Conservation (phyloP, 2,329 filamentous ascomycete genomes). For the Ophiocordyceps sinensis region DNA sequence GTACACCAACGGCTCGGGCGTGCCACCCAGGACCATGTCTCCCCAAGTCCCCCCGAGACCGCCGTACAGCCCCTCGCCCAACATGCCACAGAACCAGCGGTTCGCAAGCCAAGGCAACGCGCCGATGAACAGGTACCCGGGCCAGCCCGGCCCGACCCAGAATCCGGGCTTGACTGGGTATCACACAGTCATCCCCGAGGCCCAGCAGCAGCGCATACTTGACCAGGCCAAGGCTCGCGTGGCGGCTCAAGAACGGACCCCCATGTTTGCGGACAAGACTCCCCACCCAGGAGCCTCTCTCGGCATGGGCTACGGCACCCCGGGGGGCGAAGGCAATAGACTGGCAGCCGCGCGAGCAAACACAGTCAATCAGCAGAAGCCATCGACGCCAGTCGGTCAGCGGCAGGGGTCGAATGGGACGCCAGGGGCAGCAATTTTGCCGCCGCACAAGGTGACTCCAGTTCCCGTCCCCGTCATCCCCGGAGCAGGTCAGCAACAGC, state of each 20-base stretch:
- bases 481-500: conserved; percentile 13
- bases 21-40: conserved; percentile 27
- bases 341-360: conserved; percentile 21
- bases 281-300: conserved; percentile 28
- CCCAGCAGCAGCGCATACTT: conserved; percentile 33
- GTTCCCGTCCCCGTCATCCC: conserved; percentile 28
- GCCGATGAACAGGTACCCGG: conserved; percentile 18
- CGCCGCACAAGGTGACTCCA: conserved; percentile 27
- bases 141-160: conserved; percentile 16
- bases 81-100: conserved; percentile 16
- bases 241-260: conserved; percentile 27
- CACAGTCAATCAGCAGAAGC: conserved; percentile 19
- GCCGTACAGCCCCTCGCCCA: conserved; percentile 24
- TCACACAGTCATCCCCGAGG: conserved; percentile 33
- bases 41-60: conserved; percentile 26
- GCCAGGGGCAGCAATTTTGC: conserved; percentile 13
- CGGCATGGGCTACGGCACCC: conserved; percentile 22
- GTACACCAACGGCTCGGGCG: conserved; percentile 28
- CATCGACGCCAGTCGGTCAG: conserved; percentile 19
- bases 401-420: conserved; percentile 20
- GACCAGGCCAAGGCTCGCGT: conserved; percentile 35
- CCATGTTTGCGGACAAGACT: conserved; percentile 26
- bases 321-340: conserved; percentile 14
- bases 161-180: conserved; percentile 28
- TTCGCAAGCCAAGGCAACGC: conserved; percentile 15